Evolutionary conservation across 1,284 basidiomycete species (phyloP), one percentile per base, ranked within the genome.

Genomic region (Moniliophthora roreri): DNA sequence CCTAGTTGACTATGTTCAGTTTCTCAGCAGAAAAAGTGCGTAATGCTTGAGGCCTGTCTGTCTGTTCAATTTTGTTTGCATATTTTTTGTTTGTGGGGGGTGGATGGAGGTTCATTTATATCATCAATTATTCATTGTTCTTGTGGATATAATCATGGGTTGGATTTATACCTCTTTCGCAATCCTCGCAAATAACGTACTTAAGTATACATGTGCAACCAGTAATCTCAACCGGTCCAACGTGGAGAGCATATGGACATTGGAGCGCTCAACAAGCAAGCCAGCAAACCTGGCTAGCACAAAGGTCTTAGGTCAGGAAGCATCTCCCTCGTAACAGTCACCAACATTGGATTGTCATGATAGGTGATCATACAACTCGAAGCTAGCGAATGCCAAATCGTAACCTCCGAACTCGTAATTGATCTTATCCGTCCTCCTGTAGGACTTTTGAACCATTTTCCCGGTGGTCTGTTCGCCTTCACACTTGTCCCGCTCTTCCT

Each of bases 331-430:
- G n/a, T n/a, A n/a, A n/a, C n/a, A n/a, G n/a, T n/a, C n/a, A n/a
- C n/a, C 24, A 44, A 44, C 15, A n/a, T 28, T 32, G 10, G 39
- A 18, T 46, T 46, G 24, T 46, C 44, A 46, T n/a, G 21, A 15
- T n/a, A 32, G 11, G 44, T 32, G 28, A 32, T 32, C 28, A 32
- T 46, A 60, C 62, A 48, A 72, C 60, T 95, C 91, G 70, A 95
- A 95, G 69, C 87, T 94, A 34, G 91, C 90, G 69, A 95, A 98
- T 35, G 95, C 91, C 58, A 98, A 78, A 70, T 96, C 93, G 70
- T 98, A 99, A 49, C 91, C 93, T 50, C 92, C 92, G 68, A 98
- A 95, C 71, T 97, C 95, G 77, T 99, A 99, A 66, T 96, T 92
- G 70, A 99, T 99, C 69, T 97, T 91, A 75, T 98, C 96, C 52